Conservation (phyloP, 176 grass and related monocot species). For the maize (Zea mays) region Zm-B73-REFERENCE-NAM-5.0 NC_050103.1:80738501-80739000, state of each 20-base stretch:
- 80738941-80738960: too few species aligned
- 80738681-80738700: constrained; percentile 70
- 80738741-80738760: constrained; percentile 67
- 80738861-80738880: constrained; percentile 78
- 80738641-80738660: constrained; percentile 15
- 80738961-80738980: too few species aligned
- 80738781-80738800: constrained; percentile 37
- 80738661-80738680: constrained; percentile 57
- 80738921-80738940: too few species aligned
- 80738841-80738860: constrained; percentile 86
- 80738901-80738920: constrained; percentile 20
- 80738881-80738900: constrained; percentile 99
- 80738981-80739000: too few species aligned
- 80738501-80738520: neutral
- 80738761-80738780: constrained; percentile 61
- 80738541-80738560: constrained; percentile 3
- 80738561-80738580: neutral
- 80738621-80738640: neutral
- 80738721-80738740: constrained; percentile 71
- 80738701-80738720: constrained; percentile 58
- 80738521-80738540: neutral
- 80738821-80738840: constrained; percentile 65
- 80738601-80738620: neutral
- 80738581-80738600: neutral
- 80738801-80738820: constrained; percentile 55